A percentile compares a stretch with the other conserved stretches of the same genome.
phyloP scores from a whole-genome alignment of 106 monocot genomes.

The Alisma plantagoaquatica region DNA sequence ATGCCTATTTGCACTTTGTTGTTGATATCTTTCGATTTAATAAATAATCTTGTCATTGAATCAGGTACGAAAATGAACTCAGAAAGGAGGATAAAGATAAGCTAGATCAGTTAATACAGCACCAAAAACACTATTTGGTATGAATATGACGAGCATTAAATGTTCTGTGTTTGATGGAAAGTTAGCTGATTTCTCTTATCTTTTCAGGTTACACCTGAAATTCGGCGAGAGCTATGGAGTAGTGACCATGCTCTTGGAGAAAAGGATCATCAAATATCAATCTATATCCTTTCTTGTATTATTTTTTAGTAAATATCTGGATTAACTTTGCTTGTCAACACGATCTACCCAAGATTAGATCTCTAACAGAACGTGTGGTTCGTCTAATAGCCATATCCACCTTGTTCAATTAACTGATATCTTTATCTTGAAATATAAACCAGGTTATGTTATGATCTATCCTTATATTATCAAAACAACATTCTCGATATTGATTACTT shows the following conservation, averaged over 20 bases:
- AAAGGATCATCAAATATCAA: slow-evolving; percentile 46
- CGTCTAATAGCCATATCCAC: no score
- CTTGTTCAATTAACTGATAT: no score
- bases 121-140: slow-evolving; percentile 31
- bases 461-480: no score
- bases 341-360: no score
- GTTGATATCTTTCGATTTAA: no score
- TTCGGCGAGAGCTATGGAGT: slow-evolving; percentile 64
- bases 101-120: slow-evolving; percentile 14
- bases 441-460: no score
- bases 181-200: neutral
- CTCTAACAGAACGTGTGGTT: no score
- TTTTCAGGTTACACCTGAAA: slow-evolving; percentile 88
- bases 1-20: no score
- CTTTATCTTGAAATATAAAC: no score
- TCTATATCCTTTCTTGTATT: slow-evolving; percentile 75
- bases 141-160: neutral
- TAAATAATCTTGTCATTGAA: neutral
- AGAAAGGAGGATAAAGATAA: slow-evolving; percentile 18
- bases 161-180: neutral
- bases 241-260: slow-evolving; percentile 72
- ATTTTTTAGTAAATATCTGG: no score
- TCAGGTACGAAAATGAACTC: slow-evolving; percentile 25
- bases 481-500: no score
- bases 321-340: no score